phyloP scores from a whole-genome alignment of 2,329 filamentous ascomycete genomes.

The Aspergillus ustus region DNA sequence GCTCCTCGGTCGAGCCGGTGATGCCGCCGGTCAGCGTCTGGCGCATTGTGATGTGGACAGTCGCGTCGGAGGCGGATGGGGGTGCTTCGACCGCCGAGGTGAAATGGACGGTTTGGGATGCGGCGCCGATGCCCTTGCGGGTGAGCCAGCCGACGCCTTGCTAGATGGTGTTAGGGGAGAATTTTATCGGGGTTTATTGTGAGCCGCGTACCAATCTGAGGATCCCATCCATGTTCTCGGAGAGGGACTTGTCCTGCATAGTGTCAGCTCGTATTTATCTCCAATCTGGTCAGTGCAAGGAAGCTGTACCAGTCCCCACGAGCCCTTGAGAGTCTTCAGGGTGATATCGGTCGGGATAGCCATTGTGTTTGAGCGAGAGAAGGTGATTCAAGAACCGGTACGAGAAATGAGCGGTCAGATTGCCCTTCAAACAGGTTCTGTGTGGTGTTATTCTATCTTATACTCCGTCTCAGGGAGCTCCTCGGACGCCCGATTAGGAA shows the following conservation, averaged over 20 bases:
- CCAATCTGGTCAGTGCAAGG: not conserved
- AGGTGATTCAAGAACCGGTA: too few relatives aligned
- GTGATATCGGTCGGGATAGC: constrained; percentile 14
- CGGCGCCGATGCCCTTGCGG: constrained; percentile 15
- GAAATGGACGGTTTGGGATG: constrained; percentile 15
- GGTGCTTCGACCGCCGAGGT: not conserved
- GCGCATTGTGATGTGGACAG: constrained; percentile 7
- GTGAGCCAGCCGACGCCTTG: constrained; percentile 20
- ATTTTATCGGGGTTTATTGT: not conserved
- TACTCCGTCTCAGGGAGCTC: not conserved
- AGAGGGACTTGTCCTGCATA: constrained; percentile 5
- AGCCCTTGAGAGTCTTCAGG: constrained; percentile 14
- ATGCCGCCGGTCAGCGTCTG: constrained; percentile 18
- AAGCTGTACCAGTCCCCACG: constrained; percentile 12
- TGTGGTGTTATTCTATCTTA: not conserved
- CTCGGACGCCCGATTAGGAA: not conserved
- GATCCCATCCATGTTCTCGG: constrained; percentile 5
- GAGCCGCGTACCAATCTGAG: constrained; percentile 6
- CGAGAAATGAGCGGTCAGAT: not conserved
- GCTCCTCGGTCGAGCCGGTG: constrained; percentile 15
- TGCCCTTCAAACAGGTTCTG: not conserved
- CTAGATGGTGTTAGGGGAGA: not conserved
- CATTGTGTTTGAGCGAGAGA: not conserved
- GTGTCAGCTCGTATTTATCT: not conserved
- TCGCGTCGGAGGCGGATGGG: not conserved